These are phyloP conservation scores for Pseudoturritis turrita DNA, from an alignment of 345 rosid species.

Conservation along the genomic window DNA sequence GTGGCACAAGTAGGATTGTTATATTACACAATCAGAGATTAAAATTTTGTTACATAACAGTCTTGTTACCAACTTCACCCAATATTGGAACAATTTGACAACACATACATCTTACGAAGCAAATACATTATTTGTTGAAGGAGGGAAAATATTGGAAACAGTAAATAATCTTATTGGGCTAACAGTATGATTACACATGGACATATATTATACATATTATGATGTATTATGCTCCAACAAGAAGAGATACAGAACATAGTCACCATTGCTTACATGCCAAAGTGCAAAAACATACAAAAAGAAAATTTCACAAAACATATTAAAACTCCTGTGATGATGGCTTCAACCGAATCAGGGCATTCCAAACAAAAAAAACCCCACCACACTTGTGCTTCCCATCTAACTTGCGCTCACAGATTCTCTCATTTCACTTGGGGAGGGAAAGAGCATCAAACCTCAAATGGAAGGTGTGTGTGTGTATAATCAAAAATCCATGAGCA, in stretches of 20 bases:
- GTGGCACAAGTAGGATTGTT: not conserved
- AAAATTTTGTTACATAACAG: no score
- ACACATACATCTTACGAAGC: no score
- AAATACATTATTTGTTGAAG: not conserved
- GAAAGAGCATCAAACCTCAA: not conserved
- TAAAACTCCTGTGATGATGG: not conserved
- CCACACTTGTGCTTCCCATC: slow-evolving; percentile 4
- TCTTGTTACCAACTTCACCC: no score
- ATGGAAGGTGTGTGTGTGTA: slow-evolving; percentile 4
- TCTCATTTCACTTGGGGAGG: not conserved
- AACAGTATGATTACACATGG: slow-evolving; percentile 4
- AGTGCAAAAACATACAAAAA: not conserved
- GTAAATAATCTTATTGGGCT: slow-evolving; percentile 3
- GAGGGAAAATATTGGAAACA: not conserved
- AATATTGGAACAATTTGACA: no score
- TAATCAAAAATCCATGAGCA: slow-evolving; percentile 2
- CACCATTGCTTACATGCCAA: not conserved
- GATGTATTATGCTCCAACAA: not conserved
- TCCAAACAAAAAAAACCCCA: no score
- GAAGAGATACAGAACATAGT: not conserved
- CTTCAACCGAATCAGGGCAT: not conserved
- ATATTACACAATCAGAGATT: not conserved
- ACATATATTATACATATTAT: slow-evolving; percentile 2
- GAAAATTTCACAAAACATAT: slow-evolving; percentile 1
- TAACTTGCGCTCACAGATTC: not conserved